These are phyloP conservation scores for Fusarium pilosicola DNA, from an alignment of 2,329 filamentous ascomycete genomes.

Conservation along the genomic window DNA sequence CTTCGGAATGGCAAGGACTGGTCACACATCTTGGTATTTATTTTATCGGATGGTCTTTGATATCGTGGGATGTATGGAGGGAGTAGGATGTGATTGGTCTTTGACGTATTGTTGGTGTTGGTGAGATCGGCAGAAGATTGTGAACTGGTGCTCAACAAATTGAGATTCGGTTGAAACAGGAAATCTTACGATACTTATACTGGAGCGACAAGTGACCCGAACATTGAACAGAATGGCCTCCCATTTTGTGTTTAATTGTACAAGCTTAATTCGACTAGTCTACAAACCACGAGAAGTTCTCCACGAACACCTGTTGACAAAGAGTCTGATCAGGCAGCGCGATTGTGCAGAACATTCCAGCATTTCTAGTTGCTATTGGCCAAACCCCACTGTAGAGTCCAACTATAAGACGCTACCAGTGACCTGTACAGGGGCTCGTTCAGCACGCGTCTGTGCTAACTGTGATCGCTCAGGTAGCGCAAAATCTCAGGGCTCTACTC, in stretches of 20 bases:
- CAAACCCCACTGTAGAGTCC: neutral
- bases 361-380: neutral
- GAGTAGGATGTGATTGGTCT: neutral
- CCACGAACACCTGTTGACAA: neutral
- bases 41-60: rapidly evolving
- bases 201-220: neutral
- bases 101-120: neutral
- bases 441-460: too few species aligned
- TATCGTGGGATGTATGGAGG: neutral
- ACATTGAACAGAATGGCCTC: neutral
- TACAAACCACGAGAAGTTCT: rapidly evolving
- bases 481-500: neutral
- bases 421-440: neutral
- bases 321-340: too few species aligned
- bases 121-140: neutral
- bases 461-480: neutral
- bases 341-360: neutral
- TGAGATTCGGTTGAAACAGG: neutral
- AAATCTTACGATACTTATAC: neutral
- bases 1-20: neutral
- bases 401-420: too few species aligned
- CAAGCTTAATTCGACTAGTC: rapidly evolving
- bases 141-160: neutral
- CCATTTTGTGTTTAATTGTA: rapidly evolving
- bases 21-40: neutral